These are phyloP conservation scores for Didymella keratinophila DNA, from an alignment of 2,329 filamentous ascomycete genomes.

Conservation along the genomic window DNA sequence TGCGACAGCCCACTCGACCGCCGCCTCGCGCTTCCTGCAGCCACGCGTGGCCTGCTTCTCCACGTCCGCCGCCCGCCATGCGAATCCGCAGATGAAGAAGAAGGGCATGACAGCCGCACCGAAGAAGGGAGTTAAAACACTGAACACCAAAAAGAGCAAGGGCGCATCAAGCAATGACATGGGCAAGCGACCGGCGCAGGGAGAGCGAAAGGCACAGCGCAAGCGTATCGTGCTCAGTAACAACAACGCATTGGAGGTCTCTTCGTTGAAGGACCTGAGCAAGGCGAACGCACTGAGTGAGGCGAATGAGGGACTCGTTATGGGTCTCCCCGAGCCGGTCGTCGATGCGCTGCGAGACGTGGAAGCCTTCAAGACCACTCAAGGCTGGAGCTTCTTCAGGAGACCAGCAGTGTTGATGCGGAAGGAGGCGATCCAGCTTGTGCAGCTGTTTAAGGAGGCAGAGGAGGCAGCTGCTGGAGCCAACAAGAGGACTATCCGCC, in stretches of 20 bases:
- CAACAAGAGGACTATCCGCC: constrained; percentile 64
- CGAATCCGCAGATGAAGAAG: constrained; percentile 38
- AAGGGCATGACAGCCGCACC: constrained; percentile 38
- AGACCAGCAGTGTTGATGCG: constrained; percentile 81
- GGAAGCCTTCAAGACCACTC: constrained; percentile 89
- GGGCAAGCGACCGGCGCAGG: constrained; percentile 67
- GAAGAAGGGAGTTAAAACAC: constrained; percentile 49
- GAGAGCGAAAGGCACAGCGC: constrained; percentile 85
- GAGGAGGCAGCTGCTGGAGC: constrained; percentile 65
- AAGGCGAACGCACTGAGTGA: constrained; percentile 55
- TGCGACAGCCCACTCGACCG: constrained; percentile 29
- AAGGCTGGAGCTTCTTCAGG: constrained; percentile 87
- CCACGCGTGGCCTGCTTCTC: constrained; percentile 46
- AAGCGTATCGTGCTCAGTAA: constrained; percentile 94
- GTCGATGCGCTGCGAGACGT: constrained; percentile 83
- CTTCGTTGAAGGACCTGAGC: constrained; percentile 71
- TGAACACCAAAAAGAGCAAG: constrained; percentile 55
- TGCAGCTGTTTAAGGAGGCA: constrained; percentile 55
- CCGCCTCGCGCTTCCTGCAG: constrained; percentile 36
- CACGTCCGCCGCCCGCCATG: constrained; percentile 43
- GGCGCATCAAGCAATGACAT: constrained; percentile 50
- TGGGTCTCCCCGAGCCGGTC: constrained; percentile 71
- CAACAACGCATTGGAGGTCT: constrained; percentile 84
- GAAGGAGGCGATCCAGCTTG: constrained; percentile 77
- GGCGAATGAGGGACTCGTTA: constrained; percentile 68